A percentile compares a stretch with the other conserved stretches of the same genome.
Conservation (phyloP, 2,329 filamentous ascomycete genomes). For the Parascedosporium putredinis region DNA sequence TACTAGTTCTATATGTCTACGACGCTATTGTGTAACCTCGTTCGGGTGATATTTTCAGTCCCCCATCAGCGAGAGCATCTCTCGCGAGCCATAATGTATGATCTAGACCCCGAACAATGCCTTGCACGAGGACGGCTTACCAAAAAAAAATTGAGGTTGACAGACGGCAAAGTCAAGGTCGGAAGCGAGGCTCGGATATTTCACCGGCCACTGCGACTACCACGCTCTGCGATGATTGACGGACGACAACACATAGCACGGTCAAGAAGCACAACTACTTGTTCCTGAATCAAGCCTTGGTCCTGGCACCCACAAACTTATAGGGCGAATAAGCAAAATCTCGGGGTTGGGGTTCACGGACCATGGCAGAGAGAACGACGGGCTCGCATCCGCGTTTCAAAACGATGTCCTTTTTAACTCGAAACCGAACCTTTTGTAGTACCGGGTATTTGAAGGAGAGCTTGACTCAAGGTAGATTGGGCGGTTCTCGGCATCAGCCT, state of each 20-base stretch:
- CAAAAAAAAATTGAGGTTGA: not conserved
- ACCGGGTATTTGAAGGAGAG: conserved; percentile 53
- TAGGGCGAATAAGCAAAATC: conserved; percentile 12
- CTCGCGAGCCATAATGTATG: not conserved
- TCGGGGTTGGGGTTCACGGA: conserved; percentile 52
- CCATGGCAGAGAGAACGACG: conserved; percentile 69
- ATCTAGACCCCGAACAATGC: not conserved
- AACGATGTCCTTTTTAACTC: conserved; percentile 51
- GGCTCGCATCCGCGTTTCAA: conserved; percentile 47
- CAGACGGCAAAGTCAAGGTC: not conserved
- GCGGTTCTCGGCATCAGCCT: conserved; percentile 59
- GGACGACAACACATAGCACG: not conserved
- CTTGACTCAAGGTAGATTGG: conserved; percentile 73
- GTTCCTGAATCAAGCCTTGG: conserved; percentile 5
- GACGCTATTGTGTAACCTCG: not conserved
- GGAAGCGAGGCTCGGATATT: not conserved
- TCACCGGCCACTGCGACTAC: not conserved
- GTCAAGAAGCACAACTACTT: conserved; percentile 5
- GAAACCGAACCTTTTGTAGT: conserved; percentile 71
- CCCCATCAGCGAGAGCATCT: not conserved
- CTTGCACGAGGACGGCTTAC: not conserved
- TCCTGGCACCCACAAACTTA: not conserved
- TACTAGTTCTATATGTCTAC: not conserved
- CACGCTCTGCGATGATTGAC: too few species aligned
- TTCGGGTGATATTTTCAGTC: not conserved